Conservation (phyloP, 108 stramenopile species). For the Asterionellopsis glacialis region DNA sequence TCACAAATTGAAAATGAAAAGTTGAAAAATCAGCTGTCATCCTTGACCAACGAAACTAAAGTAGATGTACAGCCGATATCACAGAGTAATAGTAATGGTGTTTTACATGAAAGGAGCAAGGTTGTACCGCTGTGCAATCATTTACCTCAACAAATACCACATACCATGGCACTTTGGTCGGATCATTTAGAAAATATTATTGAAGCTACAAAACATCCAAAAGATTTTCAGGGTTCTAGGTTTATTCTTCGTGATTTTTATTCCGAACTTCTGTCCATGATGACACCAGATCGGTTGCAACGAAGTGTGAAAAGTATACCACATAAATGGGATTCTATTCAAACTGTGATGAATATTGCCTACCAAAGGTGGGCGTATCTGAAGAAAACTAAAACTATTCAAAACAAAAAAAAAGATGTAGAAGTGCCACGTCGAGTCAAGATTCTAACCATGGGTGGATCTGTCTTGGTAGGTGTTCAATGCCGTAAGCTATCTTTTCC, state of each 20-base stretch:
- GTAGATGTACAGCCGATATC: too few relatives aligned
- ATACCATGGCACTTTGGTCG: conserved; percentile 28
- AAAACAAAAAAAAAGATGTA: neutral
- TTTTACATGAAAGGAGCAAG: too few relatives aligned
- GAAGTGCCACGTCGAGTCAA: conserved; percentile 55
- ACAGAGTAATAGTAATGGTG: too few relatives aligned
- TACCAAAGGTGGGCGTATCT: neutral
- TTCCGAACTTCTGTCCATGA: conserved; percentile 24
- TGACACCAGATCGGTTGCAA: conserved; percentile 24
- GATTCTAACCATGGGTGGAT: conserved; percentile 72
- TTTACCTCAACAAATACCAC: conserved; percentile 21
- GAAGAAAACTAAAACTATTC: neutral
- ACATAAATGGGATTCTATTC: conserved; percentile 19
- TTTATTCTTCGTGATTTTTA: conserved; percentile 31
- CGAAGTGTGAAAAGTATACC: conserved; percentile 27
- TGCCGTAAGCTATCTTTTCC: conserved; percentile 35
- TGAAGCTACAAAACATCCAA: conserved; percentile 20
- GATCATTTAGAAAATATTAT: conserved; percentile 18
- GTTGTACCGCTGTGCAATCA: too few relatives aligned
- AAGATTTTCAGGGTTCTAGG: conserved; percentile 3
- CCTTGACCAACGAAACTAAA: too few relatives aligned
- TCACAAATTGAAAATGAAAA: too few relatives aligned
- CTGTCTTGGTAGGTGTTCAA: conserved; percentile 67
- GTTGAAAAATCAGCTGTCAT: too few relatives aligned
- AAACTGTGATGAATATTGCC: conserved; percentile 10